Evolutionary conservation across 805 yeast species (phyloP), one percentile per base, ranked within the genome.

Genomic region (Torulaspora microellipsoides): DNA sequence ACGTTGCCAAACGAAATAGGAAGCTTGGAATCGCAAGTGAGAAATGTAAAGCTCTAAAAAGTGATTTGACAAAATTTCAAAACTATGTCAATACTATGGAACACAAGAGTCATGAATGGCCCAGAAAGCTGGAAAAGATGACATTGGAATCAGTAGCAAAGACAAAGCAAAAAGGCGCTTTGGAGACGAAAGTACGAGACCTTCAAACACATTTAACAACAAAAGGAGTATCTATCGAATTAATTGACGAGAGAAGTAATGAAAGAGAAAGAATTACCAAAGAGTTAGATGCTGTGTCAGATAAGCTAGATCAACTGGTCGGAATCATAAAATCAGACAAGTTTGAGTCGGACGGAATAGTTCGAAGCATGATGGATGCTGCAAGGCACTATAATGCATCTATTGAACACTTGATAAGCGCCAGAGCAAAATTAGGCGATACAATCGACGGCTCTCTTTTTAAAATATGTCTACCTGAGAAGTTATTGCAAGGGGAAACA

Each of bases 61-160:
- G 77, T 48, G 96, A 88, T 61, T 70, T 83, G 34, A 67, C 69
- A 34, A 83, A 84, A 61, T 84, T 86, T 55, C 74, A 77, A 53
- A 82, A 80, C n/a, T 86, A 83, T 57, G 79, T 85, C 41, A 78
- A 78, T 34, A 71, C 78, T 7, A 81, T 85, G 77, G 77, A 80
- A 52, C 68, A 69, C n/a, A 71, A 86, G 47, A 82, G 80, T 51
- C 52, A 60, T 11, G 81, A 79, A 58, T 85, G 95, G 93, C 70
- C 75, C 2, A 51, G 63, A 13, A 75, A 78, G 34, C 59, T 87
- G 38, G 68, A 71, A n/a, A 78, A 78, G 50, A 74, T 85, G 46
- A 68, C 71, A 27, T 62, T 60, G 6, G 93, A 85, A 54, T 73
- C 81, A 34, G 63, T 56, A 2, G 59, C 62, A 31, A 67, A 77